These are phyloP conservation scores for Cavenderia fasciculata DNA, from an alignment of 78 protist species.

Conservation along the genomic window DNA sequence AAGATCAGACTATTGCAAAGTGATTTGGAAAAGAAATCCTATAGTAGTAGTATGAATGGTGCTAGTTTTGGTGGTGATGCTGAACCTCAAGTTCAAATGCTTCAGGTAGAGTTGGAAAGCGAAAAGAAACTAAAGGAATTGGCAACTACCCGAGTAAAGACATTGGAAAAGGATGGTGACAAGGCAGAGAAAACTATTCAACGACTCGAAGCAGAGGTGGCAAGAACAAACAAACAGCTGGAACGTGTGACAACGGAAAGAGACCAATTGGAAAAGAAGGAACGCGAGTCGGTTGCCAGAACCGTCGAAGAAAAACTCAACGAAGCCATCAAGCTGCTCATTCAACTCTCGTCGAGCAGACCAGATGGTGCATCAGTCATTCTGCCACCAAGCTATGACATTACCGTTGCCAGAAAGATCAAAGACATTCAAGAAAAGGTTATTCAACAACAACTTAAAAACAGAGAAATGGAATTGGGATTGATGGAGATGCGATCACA, in stretches of 20 bases:
- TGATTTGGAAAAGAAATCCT: slow-evolving; percentile 55
- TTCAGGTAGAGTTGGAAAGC: slow-evolving; percentile 7
- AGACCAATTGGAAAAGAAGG: not conserved
- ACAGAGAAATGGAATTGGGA: slow-evolving; percentile 49
- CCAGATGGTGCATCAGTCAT: slow-evolving; percentile 17
- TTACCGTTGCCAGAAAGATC: slow-evolving; percentile 3
- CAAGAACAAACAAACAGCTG: too few species aligned
- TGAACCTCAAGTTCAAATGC: too few species aligned
- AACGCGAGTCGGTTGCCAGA: slow-evolving; percentile 22
- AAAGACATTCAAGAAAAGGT: slow-evolving; percentile 27
- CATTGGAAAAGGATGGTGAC: not conserved
- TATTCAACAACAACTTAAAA: slow-evolving; percentile 1
- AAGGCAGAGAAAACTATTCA: not conserved
- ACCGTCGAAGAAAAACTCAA: slow-evolving; percentile 10
- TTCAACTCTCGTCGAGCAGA: not conserved
- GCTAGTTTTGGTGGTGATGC: too few species aligned
- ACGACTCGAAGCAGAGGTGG: slow-evolving; percentile 14
- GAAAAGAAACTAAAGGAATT: slow-evolving; percentile 6
- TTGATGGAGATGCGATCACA: not conserved
- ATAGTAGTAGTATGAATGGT: too few species aligned
- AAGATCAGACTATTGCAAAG: slow-evolving; percentile 1
- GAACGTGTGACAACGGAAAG: too few species aligned
- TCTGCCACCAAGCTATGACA: not conserved
- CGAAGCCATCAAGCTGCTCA: not conserved
- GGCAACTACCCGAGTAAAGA: not conserved